phyloP scores from a whole-genome alignment of 345 rosid species.

The Dipteronia dyeriana region DNA sequence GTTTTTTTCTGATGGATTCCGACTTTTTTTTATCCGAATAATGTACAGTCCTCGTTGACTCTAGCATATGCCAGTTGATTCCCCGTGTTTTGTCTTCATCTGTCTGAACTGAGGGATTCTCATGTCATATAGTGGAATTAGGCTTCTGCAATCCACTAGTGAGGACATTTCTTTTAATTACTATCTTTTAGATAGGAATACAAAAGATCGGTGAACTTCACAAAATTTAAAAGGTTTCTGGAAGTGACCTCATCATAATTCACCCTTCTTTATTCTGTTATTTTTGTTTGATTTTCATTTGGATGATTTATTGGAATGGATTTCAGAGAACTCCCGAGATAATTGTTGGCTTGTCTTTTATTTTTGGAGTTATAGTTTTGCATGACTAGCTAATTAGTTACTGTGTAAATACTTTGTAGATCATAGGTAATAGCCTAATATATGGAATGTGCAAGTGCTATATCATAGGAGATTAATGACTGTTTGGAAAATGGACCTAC shows the following conservation, averaged over 20 bases:
- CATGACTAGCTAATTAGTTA: conserved; percentile 7
- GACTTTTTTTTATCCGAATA: background rate
- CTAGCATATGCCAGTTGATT: background rate
- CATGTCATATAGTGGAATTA: background rate
- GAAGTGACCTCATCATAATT: background rate
- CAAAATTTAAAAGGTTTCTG: background rate
- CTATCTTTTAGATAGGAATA: background rate
- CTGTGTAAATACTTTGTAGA: conserved; percentile 10
- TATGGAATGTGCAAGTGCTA: conserved; percentile 10
- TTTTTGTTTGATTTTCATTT: background rate
- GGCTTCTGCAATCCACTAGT: background rate
- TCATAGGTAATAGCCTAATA: conserved; percentile 13
- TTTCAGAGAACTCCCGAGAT: background rate
- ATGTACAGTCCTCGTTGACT: background rate
- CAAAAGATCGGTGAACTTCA: background rate
- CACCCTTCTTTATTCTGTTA: background rate
- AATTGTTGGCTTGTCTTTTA: background rate
- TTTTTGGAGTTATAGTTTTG: background rate
- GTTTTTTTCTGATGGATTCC: background rate
- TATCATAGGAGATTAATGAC: conserved; percentile 16
- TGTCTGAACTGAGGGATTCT: background rate
- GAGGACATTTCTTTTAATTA: background rate
- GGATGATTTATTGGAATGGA: background rate
- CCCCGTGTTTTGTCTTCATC: background rate
- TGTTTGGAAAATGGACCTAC: conserved; percentile 18